Evolutionary conservation across 179 eudicot species (phyloP).

Genomic region (Vitellaria paradoxa): DNA sequence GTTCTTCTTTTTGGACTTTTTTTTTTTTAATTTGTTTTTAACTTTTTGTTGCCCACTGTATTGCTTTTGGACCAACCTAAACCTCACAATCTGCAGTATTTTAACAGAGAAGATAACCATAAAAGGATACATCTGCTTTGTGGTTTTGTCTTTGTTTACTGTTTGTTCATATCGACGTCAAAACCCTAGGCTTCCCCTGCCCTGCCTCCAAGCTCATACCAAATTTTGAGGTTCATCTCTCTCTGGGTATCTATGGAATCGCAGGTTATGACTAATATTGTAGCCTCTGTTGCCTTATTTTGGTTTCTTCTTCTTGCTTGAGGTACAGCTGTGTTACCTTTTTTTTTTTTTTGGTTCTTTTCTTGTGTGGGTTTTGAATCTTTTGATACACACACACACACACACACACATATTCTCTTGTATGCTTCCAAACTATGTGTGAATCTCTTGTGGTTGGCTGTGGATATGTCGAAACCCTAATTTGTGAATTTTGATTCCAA

Average conservation of each 20-base stretch:
- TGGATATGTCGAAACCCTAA: slow-evolving; percentile 1
- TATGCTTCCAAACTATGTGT: not conserved
- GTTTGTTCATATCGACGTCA: not conserved
- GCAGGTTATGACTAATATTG: not conserved
- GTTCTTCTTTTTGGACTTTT: not conserved
- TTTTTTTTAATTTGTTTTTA: not conserved
- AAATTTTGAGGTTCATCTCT: slow-evolving; percentile 7
- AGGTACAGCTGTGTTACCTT: not conserved
- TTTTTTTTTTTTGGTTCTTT: not conserved
- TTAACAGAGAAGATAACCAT: not conserved
- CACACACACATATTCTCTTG: not conserved
- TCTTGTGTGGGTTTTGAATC: not conserved
- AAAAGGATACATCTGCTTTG: not conserved
- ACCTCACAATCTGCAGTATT: not conserved
- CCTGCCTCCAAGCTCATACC: not conserved
- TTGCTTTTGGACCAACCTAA: slow-evolving; percentile 12
- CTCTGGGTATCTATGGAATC: slow-evolving; percentile 9
- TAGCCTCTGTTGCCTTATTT: not conserved
- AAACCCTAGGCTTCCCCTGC: not conserved
- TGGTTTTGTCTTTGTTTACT: not conserved
- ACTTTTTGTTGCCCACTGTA: not conserved
- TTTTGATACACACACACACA: too few species aligned
- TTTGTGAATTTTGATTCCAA: not conserved
- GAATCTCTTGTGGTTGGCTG: not conserved
- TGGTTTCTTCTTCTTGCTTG: not conserved